Conservation (phyloP, 768 basidiomycete species). For the Tylopilus subfusipes region DNA sequence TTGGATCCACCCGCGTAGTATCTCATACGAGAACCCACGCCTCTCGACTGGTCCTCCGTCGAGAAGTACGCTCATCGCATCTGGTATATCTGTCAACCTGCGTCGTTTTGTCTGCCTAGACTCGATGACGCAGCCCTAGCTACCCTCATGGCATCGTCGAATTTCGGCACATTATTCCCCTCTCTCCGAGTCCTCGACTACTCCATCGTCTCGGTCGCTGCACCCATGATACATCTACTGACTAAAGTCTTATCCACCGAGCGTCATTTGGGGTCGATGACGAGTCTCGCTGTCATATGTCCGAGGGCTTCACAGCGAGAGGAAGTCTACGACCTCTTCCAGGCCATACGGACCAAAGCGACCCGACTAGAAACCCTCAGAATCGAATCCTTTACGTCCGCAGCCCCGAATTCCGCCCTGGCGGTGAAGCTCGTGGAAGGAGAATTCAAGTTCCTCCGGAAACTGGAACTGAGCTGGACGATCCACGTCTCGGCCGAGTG, state of each 20-base stretch:
- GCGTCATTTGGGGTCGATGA: slow-evolving; percentile 15
- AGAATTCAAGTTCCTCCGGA: slow-evolving; percentile 21
- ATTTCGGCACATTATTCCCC: slow-evolving; percentile 24
- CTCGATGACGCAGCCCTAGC: slow-evolving; percentile 26
- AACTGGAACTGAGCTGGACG: slow-evolving; percentile 23
- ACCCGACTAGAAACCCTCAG: slow-evolving; percentile 15
- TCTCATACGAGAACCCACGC: slow-evolving; percentile 19
- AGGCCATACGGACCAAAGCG: slow-evolving; percentile 23
- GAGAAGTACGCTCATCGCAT: slow-evolving; percentile 26
- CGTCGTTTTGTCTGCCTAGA: slow-evolving; percentile 17
- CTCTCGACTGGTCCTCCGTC: slow-evolving; percentile 22
- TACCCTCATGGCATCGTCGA: slow-evolving; percentile 18
- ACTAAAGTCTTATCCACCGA: slow-evolving; percentile 18
- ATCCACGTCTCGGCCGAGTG: slow-evolving; percentile 25
- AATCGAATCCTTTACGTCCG: slow-evolving; percentile 23
- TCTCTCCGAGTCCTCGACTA: slow-evolving; percentile 27
- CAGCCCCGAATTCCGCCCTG: slow-evolving; percentile 5
- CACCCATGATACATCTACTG: slow-evolving; percentile 19
- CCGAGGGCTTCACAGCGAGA: slow-evolving; percentile 19
- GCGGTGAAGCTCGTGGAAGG: slow-evolving; percentile 16
- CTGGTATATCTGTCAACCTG: slow-evolving; percentile 21
- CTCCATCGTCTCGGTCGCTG: slow-evolving; percentile 24
- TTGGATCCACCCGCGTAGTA: slow-evolving; percentile 6
- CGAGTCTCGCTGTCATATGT: slow-evolving; percentile 21
- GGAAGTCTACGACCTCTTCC: slow-evolving; percentile 21